Conservation (phyloP, 1,284 basidiomycete genomes). For the Farysia itapuensis region DNA sequence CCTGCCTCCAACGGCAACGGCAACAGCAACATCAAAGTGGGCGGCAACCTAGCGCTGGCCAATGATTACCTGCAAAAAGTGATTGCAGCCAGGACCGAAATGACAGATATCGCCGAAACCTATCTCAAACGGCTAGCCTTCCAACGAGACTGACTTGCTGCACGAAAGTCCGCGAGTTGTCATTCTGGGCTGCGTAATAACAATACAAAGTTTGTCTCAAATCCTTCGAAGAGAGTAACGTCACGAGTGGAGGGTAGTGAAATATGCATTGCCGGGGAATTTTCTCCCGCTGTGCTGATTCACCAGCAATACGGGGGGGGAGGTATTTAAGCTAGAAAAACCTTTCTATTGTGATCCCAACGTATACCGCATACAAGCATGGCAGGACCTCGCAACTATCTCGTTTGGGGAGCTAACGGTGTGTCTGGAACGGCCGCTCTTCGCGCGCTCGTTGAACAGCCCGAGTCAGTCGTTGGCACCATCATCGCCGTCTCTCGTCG, state of each 20-base stretch:
- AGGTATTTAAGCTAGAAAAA: too few relatives aligned
- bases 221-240: too few relatives aligned
- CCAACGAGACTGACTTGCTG: too few relatives aligned
- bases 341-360: too few relatives aligned
- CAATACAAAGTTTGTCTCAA: too few relatives aligned
- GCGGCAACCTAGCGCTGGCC: constrained; percentile 48
- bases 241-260: too few relatives aligned
- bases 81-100: constrained; percentile 51
- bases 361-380: too few relatives aligned
- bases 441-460: constrained; percentile 28
- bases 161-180: too few relatives aligned
- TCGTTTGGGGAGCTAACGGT: constrained; percentile 33
- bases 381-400: constrained; percentile 17
- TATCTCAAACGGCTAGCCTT: constrained; percentile 51
- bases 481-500: constrained; percentile 27
- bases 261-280: too few relatives aligned
- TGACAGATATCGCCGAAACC: constrained; percentile 52
- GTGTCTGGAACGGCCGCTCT: constrained; percentile 27
- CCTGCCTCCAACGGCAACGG: background rate
- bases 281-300: too few relatives aligned
- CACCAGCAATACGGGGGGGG: too few relatives aligned
- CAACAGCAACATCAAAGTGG: constrained; percentile 7
- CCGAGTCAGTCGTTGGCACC: constrained; percentile 3
- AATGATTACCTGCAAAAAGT: constrained; percentile 56
- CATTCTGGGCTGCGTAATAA: too few relatives aligned